Percentiles rank a stretch among this genome's conserved stretches.
phyloP scores from a whole-genome alignment of 352 stramenopile species.

The Phytophthora foliorum region DNA sequence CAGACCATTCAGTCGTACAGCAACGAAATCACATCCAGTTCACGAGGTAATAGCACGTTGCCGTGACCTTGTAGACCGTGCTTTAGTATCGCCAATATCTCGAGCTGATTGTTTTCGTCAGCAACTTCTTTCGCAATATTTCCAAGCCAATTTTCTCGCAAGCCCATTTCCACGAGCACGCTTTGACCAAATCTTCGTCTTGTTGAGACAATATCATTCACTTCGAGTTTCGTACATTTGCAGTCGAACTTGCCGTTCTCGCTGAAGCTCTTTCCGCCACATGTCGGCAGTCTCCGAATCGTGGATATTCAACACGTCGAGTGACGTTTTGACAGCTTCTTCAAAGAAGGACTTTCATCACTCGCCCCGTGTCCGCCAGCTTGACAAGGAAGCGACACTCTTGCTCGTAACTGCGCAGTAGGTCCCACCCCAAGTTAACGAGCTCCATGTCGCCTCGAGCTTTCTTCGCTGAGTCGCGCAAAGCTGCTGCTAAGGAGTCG shows the following conservation, averaged over 20 bases:
- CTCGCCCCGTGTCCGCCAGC: slow-evolving; percentile 9
- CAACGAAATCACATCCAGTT: slow-evolving; percentile 12
- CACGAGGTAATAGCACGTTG: neutral
- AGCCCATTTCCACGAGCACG: neutral
- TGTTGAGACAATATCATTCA: neutral
- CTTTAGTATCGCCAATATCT: slow-evolving; percentile 26
- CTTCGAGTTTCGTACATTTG: slow-evolving; percentile 1
- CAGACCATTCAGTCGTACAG: slow-evolving; percentile 10
- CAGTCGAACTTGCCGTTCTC: neutral
- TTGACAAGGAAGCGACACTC: neutral
- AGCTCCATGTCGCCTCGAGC: neutral
- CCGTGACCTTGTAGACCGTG: slow-evolving; percentile 12
- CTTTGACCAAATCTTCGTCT: neutral
- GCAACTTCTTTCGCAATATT: neutral
- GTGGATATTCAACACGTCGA: neutral
- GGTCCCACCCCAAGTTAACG: neutral
- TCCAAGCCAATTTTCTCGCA: neutral
- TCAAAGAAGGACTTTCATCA: slow-evolving; percentile 7
- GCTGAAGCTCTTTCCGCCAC: neutral
- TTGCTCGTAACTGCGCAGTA: neutral
- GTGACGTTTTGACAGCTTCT: neutral
- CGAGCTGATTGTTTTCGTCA: slow-evolving; percentile 13
- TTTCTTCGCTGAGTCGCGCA: neutral
- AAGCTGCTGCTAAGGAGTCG: neutral
- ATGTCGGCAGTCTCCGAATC: neutral